Evolutionary conservation across 2,329 filamentous ascomycete species (phyloP), one percentile per base, ranked within the genome.

Genomic region (Teratosphaeria gauchensis): DNA sequence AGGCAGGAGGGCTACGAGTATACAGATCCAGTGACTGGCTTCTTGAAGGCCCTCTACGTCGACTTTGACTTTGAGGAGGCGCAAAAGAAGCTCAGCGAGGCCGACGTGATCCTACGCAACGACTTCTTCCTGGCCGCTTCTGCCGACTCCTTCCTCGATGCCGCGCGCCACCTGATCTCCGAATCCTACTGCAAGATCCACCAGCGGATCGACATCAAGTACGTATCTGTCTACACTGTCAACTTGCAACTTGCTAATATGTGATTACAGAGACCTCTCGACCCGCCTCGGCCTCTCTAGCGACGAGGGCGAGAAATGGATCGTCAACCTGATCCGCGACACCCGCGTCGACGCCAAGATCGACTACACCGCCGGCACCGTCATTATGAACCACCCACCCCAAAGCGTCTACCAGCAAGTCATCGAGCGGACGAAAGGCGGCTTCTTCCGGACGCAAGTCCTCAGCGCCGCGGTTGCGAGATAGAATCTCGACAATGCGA

Each of bases 131-230:
- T 99, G 59, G 84, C 88, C 58, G 87, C 85, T 21, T 84, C 89
- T 3, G 86, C 89, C 35, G 92, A 97, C 69, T 81, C 85, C 51
- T 99, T 99, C 72, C 90, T 99, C 64, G 92, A 97, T 72, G 87
- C 90, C 54, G 94, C 94, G 46, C 84, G 94, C 71, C 94, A 99
- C 80, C 82, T 99, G 61, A 97, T 99, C 75, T 97, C 92, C 57
- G 94, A 99, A 81, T 91, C 86, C 75, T 99, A 99, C 83, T 99
- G 94, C 89, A 97, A 97, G 84, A 99, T 99, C 74, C 95, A 97
- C 77, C 91, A 95, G 73, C 84, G 92, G 69, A 99, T 99, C 74
- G 92, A 97, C 75, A 97, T 99, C 75, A 91, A 92, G 83, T 86
- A 74, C 69, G 81, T 74, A 8, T 31, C 19, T 35, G 46, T 19